Conservation (phyloP, 2,329 filamentous ascomycete genomes). For the Neonectria sp. region DNA sequence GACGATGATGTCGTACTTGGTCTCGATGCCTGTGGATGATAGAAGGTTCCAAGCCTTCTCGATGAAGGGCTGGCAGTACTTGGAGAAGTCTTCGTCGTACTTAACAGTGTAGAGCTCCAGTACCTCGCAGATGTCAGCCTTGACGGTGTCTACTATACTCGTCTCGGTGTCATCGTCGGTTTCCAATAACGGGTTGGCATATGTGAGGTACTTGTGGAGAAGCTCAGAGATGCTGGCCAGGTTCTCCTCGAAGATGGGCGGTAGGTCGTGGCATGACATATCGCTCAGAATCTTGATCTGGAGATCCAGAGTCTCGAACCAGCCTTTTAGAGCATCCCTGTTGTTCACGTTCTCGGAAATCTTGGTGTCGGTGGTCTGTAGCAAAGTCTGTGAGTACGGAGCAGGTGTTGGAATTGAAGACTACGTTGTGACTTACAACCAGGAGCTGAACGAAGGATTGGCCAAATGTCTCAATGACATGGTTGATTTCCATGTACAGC, state of each 20-base stretch:
- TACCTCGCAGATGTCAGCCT: conserved; percentile 93
- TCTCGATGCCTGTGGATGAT: conserved; percentile 87
- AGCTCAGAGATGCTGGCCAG: conserved; percentile 82
- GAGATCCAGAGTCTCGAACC: conserved; percentile 89
- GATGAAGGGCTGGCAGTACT: conserved; percentile 86
- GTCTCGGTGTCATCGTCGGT: conserved; percentile 93
- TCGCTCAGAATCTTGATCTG: conserved; percentile 95
- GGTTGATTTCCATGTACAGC: conserved; percentile 95
- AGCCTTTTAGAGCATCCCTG: conserved; percentile 79
- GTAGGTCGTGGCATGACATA: conserved; percentile 96
- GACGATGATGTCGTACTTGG: conserved; percentile 94
- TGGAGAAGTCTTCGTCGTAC: conserved; percentile 93
- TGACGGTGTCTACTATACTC: conserved; percentile 87
- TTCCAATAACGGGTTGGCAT: conserved; percentile 85
- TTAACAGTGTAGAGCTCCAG: conserved; percentile 94
- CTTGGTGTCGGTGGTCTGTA: conserved; percentile 75
- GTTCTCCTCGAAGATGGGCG: conserved; percentile 94
- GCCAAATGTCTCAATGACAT: conserved; percentile 90
- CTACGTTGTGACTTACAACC: conserved; percentile 65
- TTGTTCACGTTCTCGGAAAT: conserved; percentile 84
- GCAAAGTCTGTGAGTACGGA: conserved; percentile 35
- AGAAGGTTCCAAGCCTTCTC: conserved; percentile 92
- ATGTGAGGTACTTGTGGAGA: conserved; percentile 93
- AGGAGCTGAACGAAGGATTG: conserved; percentile 86
- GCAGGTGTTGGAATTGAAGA: neutral